Evolutionary conservation across 2,329 filamentous ascomycete species (phyloP).

Genomic region (Zopfia rhizophila): DNA sequence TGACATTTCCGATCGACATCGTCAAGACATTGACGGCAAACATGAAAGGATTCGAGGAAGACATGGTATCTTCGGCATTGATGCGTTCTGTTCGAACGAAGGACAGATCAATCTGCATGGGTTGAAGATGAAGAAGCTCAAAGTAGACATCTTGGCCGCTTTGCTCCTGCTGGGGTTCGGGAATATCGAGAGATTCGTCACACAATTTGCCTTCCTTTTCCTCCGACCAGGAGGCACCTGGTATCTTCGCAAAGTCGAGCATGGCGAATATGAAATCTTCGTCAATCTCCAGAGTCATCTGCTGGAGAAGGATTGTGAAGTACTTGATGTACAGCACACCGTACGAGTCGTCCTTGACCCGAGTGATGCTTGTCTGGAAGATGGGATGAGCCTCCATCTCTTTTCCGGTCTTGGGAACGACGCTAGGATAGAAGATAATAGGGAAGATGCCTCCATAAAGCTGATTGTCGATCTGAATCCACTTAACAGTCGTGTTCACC

Average conservation of each 20-base stretch:
- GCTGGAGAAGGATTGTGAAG: constrained; percentile 89
- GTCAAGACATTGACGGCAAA: constrained; percentile 99
- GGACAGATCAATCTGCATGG: constrained; percentile 96
- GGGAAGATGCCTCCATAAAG: constrained; percentile 98
- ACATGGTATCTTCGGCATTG: constrained; percentile 94
- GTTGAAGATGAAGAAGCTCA: constrained; percentile 94
- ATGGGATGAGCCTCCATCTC: constrained; percentile 97
- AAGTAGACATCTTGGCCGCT: constrained; percentile 97
- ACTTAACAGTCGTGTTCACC: constrained; percentile 89
- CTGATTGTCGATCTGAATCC: constrained; percentile 99
- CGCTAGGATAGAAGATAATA: constrained; percentile 95
- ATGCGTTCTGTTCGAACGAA: constrained; percentile 97
- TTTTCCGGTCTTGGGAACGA: constrained; percentile 95
- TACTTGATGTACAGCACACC: constrained; percentile 99
- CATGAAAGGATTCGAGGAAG: constrained; percentile 91
- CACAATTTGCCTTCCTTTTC: constrained; percentile 86
- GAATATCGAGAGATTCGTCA: constrained; percentile 89
- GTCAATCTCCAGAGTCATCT: constrained; percentile 98
- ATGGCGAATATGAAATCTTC: constrained; percentile 98
- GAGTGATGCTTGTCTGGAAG: constrained; percentile 87
- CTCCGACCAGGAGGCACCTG: constrained; percentile 87
- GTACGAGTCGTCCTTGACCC: constrained; percentile 98
- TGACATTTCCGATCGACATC: constrained; percentile 99
- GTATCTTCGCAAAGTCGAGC: constrained; percentile 92
- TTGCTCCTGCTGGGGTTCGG: constrained; percentile 86